phyloP scores from a whole-genome alignment of 805 yeast genomes.

The Ogataea trehaloabstinens region DNA sequence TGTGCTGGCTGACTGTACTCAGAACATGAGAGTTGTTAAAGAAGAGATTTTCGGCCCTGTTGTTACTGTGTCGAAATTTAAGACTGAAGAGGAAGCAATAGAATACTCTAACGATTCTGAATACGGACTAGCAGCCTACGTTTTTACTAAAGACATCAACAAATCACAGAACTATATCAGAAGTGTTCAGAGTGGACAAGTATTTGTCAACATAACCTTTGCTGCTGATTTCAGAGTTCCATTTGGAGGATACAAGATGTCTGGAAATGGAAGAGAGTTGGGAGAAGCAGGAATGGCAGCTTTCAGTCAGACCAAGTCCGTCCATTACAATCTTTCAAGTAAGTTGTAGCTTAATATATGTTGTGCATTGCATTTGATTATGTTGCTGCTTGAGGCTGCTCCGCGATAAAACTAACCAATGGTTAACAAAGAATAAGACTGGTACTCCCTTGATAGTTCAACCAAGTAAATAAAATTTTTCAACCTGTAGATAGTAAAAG shows the following conservation, averaged over 20 bases:
- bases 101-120: slow-evolving; percentile 73
- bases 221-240: slow-evolving; percentile 87
- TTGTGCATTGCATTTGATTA: too few relatives aligned
- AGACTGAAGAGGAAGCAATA: slow-evolving; percentile 78
- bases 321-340: slow-evolving; percentile 47
- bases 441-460: too few relatives aligned
- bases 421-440: too few relatives aligned
- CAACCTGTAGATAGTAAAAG: background rate
- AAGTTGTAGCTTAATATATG: slow-evolving; percentile 21
- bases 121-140: slow-evolving; percentile 90
- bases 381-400: too few relatives aligned
- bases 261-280: slow-evolving; percentile 93
- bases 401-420: too few relatives aligned
- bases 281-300: slow-evolving; percentile 84
- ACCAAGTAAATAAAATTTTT: slow-evolving; percentile 1
- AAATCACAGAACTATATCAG: slow-evolving; percentile 74
- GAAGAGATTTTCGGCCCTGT: slow-evolving; percentile 94
- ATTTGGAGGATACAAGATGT: slow-evolving; percentile 88
- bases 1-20: slow-evolving; percentile 66
- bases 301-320: slow-evolving; percentile 86
- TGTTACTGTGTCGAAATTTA: slow-evolving; percentile 78
- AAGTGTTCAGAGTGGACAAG: slow-evolving; percentile 80
- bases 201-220: slow-evolving; percentile 90
- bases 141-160: slow-evolving; percentile 74
- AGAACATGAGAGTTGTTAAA: slow-evolving; percentile 64